These are phyloP conservation scores for Aspergillus neoniger DNA, from an alignment of 2,329 filamentous ascomycete genomes.

Conservation along the genomic window DNA sequence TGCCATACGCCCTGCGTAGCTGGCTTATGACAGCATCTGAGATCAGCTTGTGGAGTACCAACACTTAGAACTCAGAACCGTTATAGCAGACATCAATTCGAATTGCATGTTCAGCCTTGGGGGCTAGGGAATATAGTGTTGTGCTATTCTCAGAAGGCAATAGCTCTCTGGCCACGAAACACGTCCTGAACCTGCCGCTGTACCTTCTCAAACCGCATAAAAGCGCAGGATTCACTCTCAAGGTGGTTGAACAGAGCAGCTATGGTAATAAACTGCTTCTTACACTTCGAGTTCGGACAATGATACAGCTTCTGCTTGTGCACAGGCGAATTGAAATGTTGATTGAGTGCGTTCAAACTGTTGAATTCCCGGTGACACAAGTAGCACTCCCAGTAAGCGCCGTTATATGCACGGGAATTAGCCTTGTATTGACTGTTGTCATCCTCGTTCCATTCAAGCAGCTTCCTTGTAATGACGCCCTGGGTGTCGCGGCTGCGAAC, in stretches of 20 bases:
- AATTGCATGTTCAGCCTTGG: no score
- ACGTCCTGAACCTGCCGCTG: conserved; percentile 28
- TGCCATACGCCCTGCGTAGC: no score
- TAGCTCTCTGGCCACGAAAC: conserved; percentile 16
- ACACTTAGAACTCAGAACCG: no score
- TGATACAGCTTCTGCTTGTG: conserved; percentile 54
- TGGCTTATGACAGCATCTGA: no score
- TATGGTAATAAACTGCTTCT: conserved; percentile 41
- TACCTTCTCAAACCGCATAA: conserved; percentile 45
- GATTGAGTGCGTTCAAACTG: conserved; percentile 42
- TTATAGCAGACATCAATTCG: no score
- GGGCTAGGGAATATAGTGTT: no score
- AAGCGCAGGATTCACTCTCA: conserved; percentile 48
- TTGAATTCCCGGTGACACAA: conserved; percentile 54
- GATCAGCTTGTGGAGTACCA: no score
- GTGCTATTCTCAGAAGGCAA: conserved; percentile 15
- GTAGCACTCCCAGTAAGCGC: conserved; percentile 53
- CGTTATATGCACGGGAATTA: conserved; percentile 50
- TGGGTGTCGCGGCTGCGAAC: conserved; percentile 51
- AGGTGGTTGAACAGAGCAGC: conserved; percentile 49
- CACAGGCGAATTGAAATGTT: conserved; percentile 56
- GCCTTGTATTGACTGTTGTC: conserved; percentile 37
- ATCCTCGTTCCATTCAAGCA: conserved; percentile 50
- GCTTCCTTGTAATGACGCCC: conserved; percentile 54
- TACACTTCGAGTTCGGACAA: conserved; percentile 45